phyloP scores from a whole-genome alignment of 257 asterid species.

The Jasminum sambac region DNA sequence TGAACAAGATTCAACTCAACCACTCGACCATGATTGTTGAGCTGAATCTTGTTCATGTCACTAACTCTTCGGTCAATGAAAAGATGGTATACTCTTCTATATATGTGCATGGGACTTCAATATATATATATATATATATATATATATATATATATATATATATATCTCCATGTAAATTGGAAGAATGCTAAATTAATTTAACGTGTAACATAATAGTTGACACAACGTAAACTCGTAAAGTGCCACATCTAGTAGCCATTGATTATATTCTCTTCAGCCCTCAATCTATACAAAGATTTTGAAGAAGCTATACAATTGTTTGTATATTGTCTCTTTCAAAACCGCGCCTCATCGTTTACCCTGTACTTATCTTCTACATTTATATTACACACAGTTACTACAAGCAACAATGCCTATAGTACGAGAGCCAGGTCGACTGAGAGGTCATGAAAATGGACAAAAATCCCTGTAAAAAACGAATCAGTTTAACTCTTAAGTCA shows the following conservation, averaged over 20 bases:
- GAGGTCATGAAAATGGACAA: slow-evolving; percentile 7
- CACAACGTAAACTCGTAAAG: too few relatives aligned
- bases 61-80: not conserved
- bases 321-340: not conserved
- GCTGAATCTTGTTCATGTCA: not conserved
- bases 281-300: not conserved
- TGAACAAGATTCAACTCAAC: too few relatives aligned
- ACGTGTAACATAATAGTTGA: too few relatives aligned
- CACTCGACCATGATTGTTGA: too few relatives aligned
- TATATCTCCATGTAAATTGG: too few relatives aligned
- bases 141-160: too few relatives aligned
- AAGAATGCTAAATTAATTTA: too few relatives aligned
- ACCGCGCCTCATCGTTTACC: not conserved
- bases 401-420: not conserved
- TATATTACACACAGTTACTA: too few relatives aligned
- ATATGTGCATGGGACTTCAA: too few relatives aligned
- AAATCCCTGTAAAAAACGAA: slow-evolving; percentile 35
- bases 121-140: too few relatives aligned
- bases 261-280: not conserved
- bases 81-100: not conserved
- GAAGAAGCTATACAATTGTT: not conserved
- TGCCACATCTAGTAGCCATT: too few relatives aligned
- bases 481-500: not conserved
- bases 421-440: slow-evolving; percentile 6
- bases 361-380: not conserved